These are phyloP conservation scores for Herpetospermum pedunculosum DNA, from an alignment of 306 rosid species.

Conservation along the genomic window DNA sequence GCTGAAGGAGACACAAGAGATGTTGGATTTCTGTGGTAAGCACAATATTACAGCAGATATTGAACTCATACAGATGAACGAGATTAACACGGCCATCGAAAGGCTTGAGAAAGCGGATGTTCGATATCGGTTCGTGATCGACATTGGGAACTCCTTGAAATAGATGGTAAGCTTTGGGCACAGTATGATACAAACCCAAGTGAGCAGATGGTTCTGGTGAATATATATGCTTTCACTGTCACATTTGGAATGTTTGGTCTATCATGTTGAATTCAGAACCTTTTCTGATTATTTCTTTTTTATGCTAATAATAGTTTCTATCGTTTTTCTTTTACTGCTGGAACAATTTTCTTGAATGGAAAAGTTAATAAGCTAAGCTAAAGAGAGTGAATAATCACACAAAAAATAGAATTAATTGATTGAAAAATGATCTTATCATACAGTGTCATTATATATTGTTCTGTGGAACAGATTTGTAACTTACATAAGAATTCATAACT, in stretches of 20 bases:
- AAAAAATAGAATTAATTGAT: too few relatives aligned
- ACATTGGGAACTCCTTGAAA: conserved; percentile 51
- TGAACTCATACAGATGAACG: conserved; percentile 53
- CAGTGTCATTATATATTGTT: too few relatives aligned
- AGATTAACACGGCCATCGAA: conserved; percentile 66
- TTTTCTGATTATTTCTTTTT: background rate
- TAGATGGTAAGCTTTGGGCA: background rate
- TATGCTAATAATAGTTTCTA: background rate
- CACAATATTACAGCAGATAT: conserved; percentile 64
- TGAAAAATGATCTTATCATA: too few relatives aligned
- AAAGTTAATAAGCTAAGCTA: too few relatives aligned
- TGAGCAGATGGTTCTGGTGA: background rate
- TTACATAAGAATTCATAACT: too few relatives aligned
- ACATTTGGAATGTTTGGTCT: background rate
- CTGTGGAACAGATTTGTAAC: too few relatives aligned
- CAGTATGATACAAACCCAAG: background rate
- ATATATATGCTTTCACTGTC: background rate
- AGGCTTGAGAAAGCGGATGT: conserved; percentile 79
- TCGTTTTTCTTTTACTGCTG: background rate
- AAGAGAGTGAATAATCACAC: too few relatives aligned
- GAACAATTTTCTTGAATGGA: background rate
- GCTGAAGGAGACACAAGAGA: conserved; percentile 85
- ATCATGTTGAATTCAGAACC: background rate
- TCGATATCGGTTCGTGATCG: conserved; percentile 77
- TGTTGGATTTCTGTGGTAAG: conserved; percentile 76